Evolutionary conservation across 2,329 filamentous ascomycete genomes (phyloP), one percentile per base, ranked within the genome.

Genomic region (Fusarium sp.): DNA sequence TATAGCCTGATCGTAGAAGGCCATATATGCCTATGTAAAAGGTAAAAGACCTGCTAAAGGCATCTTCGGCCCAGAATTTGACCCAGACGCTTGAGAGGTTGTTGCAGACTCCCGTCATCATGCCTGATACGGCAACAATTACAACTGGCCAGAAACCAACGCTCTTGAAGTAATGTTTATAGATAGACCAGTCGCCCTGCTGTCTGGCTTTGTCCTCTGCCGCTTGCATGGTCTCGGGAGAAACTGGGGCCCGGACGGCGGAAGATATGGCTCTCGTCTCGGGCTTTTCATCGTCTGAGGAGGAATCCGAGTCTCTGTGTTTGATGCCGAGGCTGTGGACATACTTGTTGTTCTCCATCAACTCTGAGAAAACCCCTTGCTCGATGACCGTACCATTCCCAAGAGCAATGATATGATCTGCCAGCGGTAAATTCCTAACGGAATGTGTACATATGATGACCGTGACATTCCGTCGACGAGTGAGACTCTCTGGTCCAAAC

Each of bases 391-490:
- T 76, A 0, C 84, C 83, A 1, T 67, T 35, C 0, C 78, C 78
- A 0, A 87, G 77, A 0, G 80, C 82, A 37, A 87, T 79, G 10
- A 87, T 80, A 33, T 83, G 80, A 42, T 87, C 82, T 54, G 75
- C 81, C 35, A 69, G 66, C 0, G 77, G 74, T 5, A 81, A 52
- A 43, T 76, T 73, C 0, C 72, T 67, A 6, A 78, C 63, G 0
- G 76, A 76, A 40, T 80, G 77, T 1, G 74, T 78, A 40, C 77
- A 74, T 3, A 86, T 72, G 1, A 87, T 55, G 1, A 80, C 79
- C 2, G 83, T 84, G 3, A 74, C 75, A 0, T 76, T 75, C 8
- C 77, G 66, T 10, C 68, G 72, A 18, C 77, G 75, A 5, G 84
- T 70, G 3, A 86, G 53, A 0, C 84, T 82, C 0, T 72, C 58